Evolutionary conservation across 1,139 yeast species (phyloP).

Genomic region (Yamadazyma sp.): DNA sequence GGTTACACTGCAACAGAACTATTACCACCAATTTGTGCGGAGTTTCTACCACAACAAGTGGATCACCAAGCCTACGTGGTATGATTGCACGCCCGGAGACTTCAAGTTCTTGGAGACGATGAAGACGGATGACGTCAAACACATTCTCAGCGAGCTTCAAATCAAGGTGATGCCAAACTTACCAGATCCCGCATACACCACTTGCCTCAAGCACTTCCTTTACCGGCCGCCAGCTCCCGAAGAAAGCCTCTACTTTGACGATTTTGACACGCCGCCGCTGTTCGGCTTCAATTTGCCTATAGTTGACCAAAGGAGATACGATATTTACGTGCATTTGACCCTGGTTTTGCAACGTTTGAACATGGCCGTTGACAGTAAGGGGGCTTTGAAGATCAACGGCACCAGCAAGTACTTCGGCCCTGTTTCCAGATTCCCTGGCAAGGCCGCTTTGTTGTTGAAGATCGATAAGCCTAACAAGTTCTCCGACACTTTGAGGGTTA

Average conservation of each 20-base stretch:
- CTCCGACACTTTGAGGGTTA: slow-evolving; percentile 22
- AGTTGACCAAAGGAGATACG: not conserved
- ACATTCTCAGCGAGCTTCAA: slow-evolving; percentile 1
- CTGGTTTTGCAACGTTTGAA: slow-evolving; percentile 23
- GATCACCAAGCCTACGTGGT: slow-evolving; percentile 6
- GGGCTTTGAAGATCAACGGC: slow-evolving; percentile 24
- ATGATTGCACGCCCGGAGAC: slow-evolving; percentile 6
- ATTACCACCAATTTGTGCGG: slow-evolving; percentile 4
- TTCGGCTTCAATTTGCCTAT: slow-evolving; percentile 4
- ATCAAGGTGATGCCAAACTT: not conserved
- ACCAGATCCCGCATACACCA: slow-evolving; percentile 1
- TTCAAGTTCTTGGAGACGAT: slow-evolving; percentile 6
- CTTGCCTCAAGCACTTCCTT: slow-evolving; percentile 2
- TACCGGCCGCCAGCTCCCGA: not conserved
- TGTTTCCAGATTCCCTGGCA: slow-evolving; percentile 1
- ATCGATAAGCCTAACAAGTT: slow-evolving; percentile 33
- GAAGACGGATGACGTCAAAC: slow-evolving; percentile 1
- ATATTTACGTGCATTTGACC: slow-evolving; percentile 17
- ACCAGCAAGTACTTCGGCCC: slow-evolving; percentile 30
- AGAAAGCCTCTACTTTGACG: slow-evolving; percentile 2
- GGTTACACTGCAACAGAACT: not conserved
- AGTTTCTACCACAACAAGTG: slow-evolving; percentile 1
- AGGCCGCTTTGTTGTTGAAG: slow-evolving; percentile 20
- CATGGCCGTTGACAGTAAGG: slow-evolving; percentile 15
- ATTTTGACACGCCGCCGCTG: not conserved